Conservation (phyloP, 345 rosid genomes). For the Combretum micranthum region DNA sequence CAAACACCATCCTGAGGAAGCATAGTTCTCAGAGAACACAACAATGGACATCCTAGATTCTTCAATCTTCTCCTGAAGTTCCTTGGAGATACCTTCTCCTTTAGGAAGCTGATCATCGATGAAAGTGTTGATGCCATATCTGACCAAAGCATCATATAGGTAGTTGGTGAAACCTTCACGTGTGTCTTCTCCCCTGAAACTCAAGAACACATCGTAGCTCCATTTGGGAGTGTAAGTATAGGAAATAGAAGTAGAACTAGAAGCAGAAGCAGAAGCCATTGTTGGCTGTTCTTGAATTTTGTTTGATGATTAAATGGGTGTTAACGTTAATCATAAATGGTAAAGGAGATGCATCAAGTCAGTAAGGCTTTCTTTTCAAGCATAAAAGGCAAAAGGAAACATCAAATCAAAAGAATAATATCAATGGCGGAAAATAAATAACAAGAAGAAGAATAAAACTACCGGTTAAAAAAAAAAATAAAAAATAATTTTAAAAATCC, state of each 20-base stretch:
- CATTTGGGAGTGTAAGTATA: not conserved
- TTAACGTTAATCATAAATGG: too few species aligned
- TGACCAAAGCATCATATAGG: constrained; percentile 16
- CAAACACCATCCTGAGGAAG: constrained; percentile 24
- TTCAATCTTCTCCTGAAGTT: constrained; percentile 17
- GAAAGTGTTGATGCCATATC: constrained; percentile 13
- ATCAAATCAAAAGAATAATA: too few species aligned
- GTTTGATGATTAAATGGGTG: too few species aligned
- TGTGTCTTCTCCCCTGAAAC: constrained; percentile 28
- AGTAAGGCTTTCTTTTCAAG: too few species aligned
- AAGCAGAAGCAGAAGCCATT: not conserved
- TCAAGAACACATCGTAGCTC: constrained; percentile 28
- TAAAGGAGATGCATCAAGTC: too few species aligned
- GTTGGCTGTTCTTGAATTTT: not conserved
- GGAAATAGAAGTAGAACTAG: not conserved
- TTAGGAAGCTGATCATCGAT: constrained; percentile 16
- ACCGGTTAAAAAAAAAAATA: too few species aligned
- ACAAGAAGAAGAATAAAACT: too few species aligned
- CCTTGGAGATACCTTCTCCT: constrained; percentile 13
- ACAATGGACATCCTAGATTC: constrained; percentile 19
- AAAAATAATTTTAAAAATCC: too few species aligned
- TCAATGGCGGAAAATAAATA: too few species aligned
- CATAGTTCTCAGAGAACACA: constrained; percentile 23
- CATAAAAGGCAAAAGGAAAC: too few species aligned
- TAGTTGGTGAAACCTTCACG: constrained; percentile 20